Percentiles rank a stretch among this genome's conserved stretches.
These are phyloP conservation scores for Artomyces pyxidatus DNA, from an alignment of 768 basidiomycete genomes.

Conservation along the genomic window DNA sequence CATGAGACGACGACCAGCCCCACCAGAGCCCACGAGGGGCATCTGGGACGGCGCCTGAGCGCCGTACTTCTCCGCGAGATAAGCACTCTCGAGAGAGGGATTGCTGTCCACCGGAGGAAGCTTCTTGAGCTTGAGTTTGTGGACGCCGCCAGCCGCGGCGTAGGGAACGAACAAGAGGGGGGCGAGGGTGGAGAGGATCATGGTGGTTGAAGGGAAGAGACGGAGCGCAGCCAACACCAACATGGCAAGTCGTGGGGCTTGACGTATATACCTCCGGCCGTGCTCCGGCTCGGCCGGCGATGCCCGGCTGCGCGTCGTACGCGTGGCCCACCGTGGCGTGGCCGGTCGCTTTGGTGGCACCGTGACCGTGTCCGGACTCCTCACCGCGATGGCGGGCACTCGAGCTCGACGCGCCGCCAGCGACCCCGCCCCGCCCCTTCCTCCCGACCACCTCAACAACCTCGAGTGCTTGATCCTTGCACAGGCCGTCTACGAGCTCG, in stretches of 20 bases:
- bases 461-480: conserved; percentile 76
- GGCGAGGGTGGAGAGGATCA: conserved; percentile 36
- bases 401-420: conserved; percentile 4
- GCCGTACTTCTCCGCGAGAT: conserved; percentile 93
- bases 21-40: conserved; percentile 69
- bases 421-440: conserved; percentile 3
- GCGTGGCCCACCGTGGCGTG: not conserved
- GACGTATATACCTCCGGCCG: conserved; percentile 2
- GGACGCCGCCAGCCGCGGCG: conserved; percentile 48
- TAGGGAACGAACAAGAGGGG: conserved; percentile 37
- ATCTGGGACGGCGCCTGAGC: conserved; percentile 38
- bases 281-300: not conserved
- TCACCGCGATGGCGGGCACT: not conserved
- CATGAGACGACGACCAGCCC: conserved; percentile 51
- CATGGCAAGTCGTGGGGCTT: not conserved
- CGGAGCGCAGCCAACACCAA: not conserved
- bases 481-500: conserved; percentile 81
- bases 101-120: conserved; percentile 53
- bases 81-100: conserved; percentile 66
- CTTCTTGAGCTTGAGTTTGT: conserved; percentile 89
- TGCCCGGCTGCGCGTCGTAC: not conserved
- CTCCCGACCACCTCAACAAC: conserved; percentile 19
- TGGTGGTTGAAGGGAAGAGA: conserved; percentile 23
- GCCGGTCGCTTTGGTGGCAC: no score
- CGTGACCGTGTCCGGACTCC: not conserved